These are phyloP conservation scores for Batkoa obscura DNA, from an alignment of 371 early-diverging fungal species.

Conservation along the genomic window DNA sequence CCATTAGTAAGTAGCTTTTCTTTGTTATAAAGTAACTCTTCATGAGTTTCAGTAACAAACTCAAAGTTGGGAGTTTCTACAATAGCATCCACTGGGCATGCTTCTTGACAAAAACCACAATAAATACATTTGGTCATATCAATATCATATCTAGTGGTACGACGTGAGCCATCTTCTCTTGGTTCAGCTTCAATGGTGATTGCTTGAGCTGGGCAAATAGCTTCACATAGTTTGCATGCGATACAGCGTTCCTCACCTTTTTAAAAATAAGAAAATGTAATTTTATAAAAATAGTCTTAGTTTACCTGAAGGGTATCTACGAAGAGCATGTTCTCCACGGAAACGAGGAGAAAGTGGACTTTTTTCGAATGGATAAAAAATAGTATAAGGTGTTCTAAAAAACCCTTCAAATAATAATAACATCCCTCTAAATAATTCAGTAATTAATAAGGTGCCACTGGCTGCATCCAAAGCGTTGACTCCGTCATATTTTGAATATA, in stretches of 20 bases:
- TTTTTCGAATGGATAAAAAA: slow-evolving; percentile 93
- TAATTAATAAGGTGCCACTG: slow-evolving; percentile 65
- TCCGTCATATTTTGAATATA: slow-evolving; percentile 5
- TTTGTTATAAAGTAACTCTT: slow-evolving; percentile 91
- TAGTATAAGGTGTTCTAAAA: slow-evolving; percentile 91
- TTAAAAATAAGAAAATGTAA: background rate
- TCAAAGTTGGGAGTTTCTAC: slow-evolving; percentile 96
- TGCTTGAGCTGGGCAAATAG: slow-evolving; percentile 95
- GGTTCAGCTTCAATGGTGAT: slow-evolving; percentile 98
- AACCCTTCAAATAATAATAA: slow-evolving; percentile 83
- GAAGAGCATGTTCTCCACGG: slow-evolving; percentile 93
- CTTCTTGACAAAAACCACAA: slow-evolving; percentile 95
- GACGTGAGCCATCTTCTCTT: slow-evolving; percentile 85
- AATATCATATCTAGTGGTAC: slow-evolving; percentile 95
- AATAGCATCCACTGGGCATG: slow-evolving; percentile 93
- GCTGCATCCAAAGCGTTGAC: slow-evolving; percentile 42
- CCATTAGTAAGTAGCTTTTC: slow-evolving; percentile 94
- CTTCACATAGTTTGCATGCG: slow-evolving; percentile 95
- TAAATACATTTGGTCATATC: slow-evolving; percentile 97
- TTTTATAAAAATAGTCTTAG: slow-evolving; percentile 4
- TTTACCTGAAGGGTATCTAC: slow-evolving; percentile 86
- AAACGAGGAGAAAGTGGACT: slow-evolving; percentile 83
- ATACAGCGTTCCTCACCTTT: slow-evolving; percentile 94
- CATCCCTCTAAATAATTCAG: slow-evolving; percentile 82
- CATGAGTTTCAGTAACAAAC: slow-evolving; percentile 91